phyloP scores from a whole-genome alignment of 305 asterid genomes.

The Caryopteris hybrid region DNA sequence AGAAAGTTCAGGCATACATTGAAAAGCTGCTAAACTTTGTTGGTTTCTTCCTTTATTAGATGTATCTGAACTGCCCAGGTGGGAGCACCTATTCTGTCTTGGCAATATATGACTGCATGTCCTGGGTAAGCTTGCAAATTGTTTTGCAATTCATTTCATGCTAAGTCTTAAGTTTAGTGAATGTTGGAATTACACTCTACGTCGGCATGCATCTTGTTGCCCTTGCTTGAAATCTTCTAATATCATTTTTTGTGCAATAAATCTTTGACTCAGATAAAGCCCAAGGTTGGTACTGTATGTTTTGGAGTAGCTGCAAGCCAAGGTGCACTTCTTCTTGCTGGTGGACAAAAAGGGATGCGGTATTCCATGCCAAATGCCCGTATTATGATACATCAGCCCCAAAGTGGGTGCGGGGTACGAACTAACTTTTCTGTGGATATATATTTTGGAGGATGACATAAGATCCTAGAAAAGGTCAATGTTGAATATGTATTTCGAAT shows the following conservation, averaged over 20 bases:
- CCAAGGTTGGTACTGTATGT: constrained; percentile 86
- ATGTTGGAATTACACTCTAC: not conserved
- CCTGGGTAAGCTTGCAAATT: constrained; percentile 67
- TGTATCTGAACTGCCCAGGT: constrained; percentile 91
- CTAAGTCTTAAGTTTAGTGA: not conserved
- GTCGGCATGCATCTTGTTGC: not conserved
- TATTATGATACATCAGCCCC: constrained; percentile 67
- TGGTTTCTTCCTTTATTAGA: constrained; percentile 37
- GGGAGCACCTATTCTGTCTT: constrained; percentile 77
- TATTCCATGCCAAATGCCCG: constrained; percentile 69
- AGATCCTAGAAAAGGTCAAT: constrained; percentile 4
- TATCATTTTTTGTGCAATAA: constrained; percentile 1
- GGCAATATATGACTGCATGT: constrained; percentile 98
- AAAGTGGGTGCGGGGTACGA: constrained; percentile 78
- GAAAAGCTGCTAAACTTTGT: constrained; percentile 6
- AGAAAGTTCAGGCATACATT: constrained; percentile 6
- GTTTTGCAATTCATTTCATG: constrained; percentile 17
- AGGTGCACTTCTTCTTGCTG: constrained; percentile 86
- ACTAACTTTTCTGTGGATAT: constrained; percentile 3
- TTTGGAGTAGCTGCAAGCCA: constrained; percentile 87
- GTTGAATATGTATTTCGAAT: not conserved
- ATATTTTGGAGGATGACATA: constrained; percentile 2
- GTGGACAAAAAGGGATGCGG: constrained; percentile 71
- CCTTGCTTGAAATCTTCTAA: not conserved
- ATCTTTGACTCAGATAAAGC: constrained; percentile 58